Base-by-base conservation (phyloP, 2,329 filamentous ascomycete genomes). In the Arthroderma sp. region DNA sequence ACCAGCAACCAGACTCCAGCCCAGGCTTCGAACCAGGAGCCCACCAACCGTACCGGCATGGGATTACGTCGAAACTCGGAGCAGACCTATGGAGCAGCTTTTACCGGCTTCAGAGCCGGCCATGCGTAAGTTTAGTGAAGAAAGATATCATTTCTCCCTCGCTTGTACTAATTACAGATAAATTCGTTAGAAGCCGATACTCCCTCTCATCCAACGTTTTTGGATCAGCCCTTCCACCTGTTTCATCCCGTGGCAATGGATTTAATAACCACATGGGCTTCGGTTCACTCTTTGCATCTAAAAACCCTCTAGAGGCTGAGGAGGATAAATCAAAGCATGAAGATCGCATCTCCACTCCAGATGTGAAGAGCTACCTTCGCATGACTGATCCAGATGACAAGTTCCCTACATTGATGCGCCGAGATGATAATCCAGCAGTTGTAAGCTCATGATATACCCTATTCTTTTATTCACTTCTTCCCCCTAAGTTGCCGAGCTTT, bases 21-120 rank as follows among this genome's bases (percentile, higher is more conserved):
- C 64, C 81, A 85, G 60, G 77, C 78, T 47, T 81, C 79, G 64
- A 79, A 85, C 64, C 81, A 85, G 60, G 79, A 81, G 56, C 75
- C 88, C 52, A 86, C 88, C 15, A 91, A 89, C 11, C 86, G 89
- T 64, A 8, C 28, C 11, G 54, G 54, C 2, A 90, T 91, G 51
- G 84, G 82, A 31, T 93, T 91, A 61, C 82, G 91, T 63, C 86
- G 91, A 63, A 94, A 95, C 69, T 97, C 91, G 58, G 81, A 96
- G 63, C 87, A 91, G 66, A 90, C 91, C 67, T 86, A 90, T 67
- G 83, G 86, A 64, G 82, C 85, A 61, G 81, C 76, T 31, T 64
- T 72, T 35, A 68, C 84, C 37, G 84, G 84, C 65, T 86, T 87
- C 67, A 81, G 87, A 57, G 82, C 86, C 52, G 84, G 82, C 54